Evolutionary conservation across 139 green algal species (phyloP), one percentile per base, ranked within the genome.

Genomic region (Zygnema cylindricum): DNA sequence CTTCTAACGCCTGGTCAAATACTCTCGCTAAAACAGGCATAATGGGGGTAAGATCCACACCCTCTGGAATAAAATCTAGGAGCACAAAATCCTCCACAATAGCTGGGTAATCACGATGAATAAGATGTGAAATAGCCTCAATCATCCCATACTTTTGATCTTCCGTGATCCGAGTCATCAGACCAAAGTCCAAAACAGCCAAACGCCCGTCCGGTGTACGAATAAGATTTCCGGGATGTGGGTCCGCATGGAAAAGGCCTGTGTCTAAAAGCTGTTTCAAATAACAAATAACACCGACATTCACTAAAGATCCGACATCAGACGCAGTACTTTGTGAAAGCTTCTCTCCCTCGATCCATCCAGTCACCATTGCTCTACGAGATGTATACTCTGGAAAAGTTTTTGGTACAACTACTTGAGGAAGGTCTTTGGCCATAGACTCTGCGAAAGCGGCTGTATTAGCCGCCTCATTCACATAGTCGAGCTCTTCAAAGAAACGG

Each of bases 221-320:
- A 86, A 99, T 98, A 16, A 99, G 93, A 92, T 99, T 98, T 39
- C 96, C 96, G 22, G 95, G 94, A 55, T 97, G 95, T 1, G 95
- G 95, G 92, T 97, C 95, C 38, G 90, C 90, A 57, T 93, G 90
- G 81, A 93, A 93, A 35, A 93, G 79, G 36, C 90, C 90, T 16
- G 89, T 93, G 89, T 93, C 90, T 0, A 93, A 88, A 7, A 93
- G 88, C 90, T 93, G 90, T 92, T 98, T 98, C 40, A 99, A 94
- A 94, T 98, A 99, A 93, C 95, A 98, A 86, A 99, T 98, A 39
- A 99, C 97, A 40, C 97, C 97, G 41, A 99, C 81, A 93, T 99
- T 99, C 77, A 98, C 96, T 54, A 99, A 93, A 1, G 91, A 88
- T 30, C 95, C 96, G 76, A 99, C 96, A 85, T 99, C 97, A 85